Conservation (phyloP, 805 yeast genomes). For the Spathaspora arborariae region DNA sequence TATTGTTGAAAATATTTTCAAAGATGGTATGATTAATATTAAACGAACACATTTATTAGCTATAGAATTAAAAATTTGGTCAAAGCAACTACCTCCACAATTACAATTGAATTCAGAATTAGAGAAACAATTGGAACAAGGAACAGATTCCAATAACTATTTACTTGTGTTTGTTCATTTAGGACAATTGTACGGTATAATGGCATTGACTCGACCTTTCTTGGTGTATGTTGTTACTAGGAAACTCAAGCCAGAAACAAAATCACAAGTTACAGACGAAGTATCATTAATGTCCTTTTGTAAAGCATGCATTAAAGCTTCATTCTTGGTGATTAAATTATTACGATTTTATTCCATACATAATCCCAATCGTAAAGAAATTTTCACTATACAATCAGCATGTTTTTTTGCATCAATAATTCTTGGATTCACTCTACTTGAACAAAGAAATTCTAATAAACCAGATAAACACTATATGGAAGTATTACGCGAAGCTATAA, state of each 20-base stretch:
- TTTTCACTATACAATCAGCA: conserved; percentile 17
- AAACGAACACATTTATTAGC: conserved; percentile 27
- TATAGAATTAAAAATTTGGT: conserved; percentile 26
- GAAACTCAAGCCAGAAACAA: conserved; percentile 10
- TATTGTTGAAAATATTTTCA: conserved; percentile 26
- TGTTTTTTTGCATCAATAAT: conserved; percentile 6
- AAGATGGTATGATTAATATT: conserved; percentile 22
- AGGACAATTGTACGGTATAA: conserved; percentile 29
- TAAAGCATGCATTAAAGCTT: conserved; percentile 33
- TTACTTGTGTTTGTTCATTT: conserved; percentile 29
- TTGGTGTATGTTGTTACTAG: conserved; percentile 27
- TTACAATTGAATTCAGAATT: conserved; percentile 18
- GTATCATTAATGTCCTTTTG: conserved; percentile 21
- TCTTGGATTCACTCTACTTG: conserved; percentile 4
- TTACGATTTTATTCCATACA: conserved; percentile 20
- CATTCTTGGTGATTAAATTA: conserved; percentile 30
- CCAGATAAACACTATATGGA: conserved; percentile 5
- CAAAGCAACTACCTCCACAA: conserved; percentile 24
- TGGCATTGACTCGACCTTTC: conserved; percentile 36
- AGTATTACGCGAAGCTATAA: conserved; percentile 3
- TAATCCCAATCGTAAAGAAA: conserved; percentile 31
- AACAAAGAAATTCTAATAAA: conserved; percentile 2
- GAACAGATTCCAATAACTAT: conserved; percentile 12
- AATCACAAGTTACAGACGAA: conserved; percentile 11
- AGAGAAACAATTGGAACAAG: conserved; percentile 12